These are phyloP conservation scores for Neurospora crassa DNA, from an alignment of 2,329 filamentous ascomycete genomes.

Conservation along the genomic window DNA sequence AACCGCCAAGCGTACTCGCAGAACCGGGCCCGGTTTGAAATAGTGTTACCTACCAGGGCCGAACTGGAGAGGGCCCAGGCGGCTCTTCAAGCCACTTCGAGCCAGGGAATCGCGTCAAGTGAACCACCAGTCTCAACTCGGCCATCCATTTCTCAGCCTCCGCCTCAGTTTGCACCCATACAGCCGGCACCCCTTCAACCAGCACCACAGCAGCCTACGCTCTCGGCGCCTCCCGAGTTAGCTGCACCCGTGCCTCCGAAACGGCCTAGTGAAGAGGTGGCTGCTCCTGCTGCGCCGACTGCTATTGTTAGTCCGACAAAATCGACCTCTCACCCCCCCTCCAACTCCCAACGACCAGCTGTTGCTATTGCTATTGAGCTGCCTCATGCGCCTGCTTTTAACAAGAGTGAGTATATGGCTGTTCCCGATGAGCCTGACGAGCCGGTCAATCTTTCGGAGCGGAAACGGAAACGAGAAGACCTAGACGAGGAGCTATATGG, in stretches of 20 bases:
- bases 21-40: slow-evolving; percentile 34
- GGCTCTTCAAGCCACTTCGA: not conserved
- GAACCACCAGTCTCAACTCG: not conserved
- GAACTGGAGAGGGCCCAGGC: slow-evolving; percentile 16
- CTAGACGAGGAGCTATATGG: slow-evolving; percentile 46
- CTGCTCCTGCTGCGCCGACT: not conserved
- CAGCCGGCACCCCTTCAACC: not conserved
- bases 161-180: not conserved
- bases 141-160: not conserved
- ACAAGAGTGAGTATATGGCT: slow-evolving; percentile 43
- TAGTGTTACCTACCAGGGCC: slow-evolving; percentile 36
- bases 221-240: not conserved
- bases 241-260: not conserved
- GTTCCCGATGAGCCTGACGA: slow-evolving; percentile 37
- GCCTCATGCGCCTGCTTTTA: slow-evolving; percentile 29
- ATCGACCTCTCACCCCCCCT: slow-evolving; percentile 10
- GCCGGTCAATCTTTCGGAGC: slow-evolving; percentile 36
- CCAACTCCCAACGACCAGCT: slow-evolving; percentile 15
- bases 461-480: slow-evolving; percentile 44
- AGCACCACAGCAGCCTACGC: not conserved
- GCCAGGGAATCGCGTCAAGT: not conserved
- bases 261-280: not conserved
- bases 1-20: slow-evolving; percentile 23
- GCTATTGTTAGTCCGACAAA: not conserved
- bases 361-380: slow-evolving; percentile 44